These are phyloP conservation scores for Tuber borchii DNA, from an alignment of 495 filamentous ascomycete species.

Conservation along the genomic window DNA sequence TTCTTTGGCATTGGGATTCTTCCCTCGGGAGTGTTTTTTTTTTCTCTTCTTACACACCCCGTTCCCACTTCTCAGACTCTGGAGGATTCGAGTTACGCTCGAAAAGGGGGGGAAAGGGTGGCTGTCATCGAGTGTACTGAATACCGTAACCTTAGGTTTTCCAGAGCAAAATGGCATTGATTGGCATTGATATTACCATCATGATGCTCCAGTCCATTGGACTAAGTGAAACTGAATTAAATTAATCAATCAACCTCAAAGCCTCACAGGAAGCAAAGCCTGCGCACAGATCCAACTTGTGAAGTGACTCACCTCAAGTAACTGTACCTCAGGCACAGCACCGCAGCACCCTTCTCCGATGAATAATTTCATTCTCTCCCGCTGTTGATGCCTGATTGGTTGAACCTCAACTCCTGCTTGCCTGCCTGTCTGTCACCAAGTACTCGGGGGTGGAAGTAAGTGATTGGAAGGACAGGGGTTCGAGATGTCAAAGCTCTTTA, in stretches of 20 bases:
- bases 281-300: neutral
- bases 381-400: neutral
- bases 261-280: neutral
- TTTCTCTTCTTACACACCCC: neutral
- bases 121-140: neutral
- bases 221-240: neutral
- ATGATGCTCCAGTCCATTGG: neutral
- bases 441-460: too few species aligned
- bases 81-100: neutral
- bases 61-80: neutral
- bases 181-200: neutral
- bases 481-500: too few species aligned
- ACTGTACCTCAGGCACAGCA: too few species aligned
- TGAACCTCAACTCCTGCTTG: neutral
- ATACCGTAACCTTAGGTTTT: neutral
- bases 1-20: slow-evolving; percentile 15
- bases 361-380: neutral
- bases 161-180: neutral
- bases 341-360: neutral
- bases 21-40: neutral
- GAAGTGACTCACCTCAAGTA: neutral
- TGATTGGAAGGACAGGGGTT: too few species aligned
- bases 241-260: neutral
- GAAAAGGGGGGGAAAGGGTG: neutral
- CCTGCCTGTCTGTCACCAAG: neutral